Evolutionary conservation across 305 asterid genomes (phyloP), one percentile per base, ranked within the genome.

Genomic region (Andrographis paniculata): DNA sequence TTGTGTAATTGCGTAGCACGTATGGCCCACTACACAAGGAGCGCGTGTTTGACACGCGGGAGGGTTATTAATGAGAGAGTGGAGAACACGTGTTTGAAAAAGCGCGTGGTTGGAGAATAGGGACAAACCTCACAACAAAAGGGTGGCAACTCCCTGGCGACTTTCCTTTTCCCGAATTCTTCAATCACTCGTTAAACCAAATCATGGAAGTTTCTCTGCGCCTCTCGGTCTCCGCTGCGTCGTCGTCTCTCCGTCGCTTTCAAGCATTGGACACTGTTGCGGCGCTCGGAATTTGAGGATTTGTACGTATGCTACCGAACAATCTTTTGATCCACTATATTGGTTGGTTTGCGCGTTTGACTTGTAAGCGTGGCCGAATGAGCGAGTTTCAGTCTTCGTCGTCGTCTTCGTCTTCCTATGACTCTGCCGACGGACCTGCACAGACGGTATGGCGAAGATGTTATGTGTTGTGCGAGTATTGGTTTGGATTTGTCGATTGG

Each of bases 341-440:
- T 28, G 21, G 38, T 60, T 52, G 15, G 36, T 55, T 55, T 48
- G 44, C 43, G 56, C 23, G 22, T 41, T n/a, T 45, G 35, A 30
- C 59, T 56, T 14, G 51, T 68, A 50, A 61, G 54, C 56, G 54
- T 33, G 63, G 65, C 55, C 59, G 47, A 40, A 87, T 87, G 94
- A 73, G 66, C 54, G 79, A 77, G 63, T 71, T 75, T 20, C 76
- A 41, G 9, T 64, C 75, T 47, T 71, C 79, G 11, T 60, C 87
- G 1, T 57, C 89, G 4, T 71, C 81, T 13, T 61, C 77, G n/a
- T 81, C 94, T 37, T 86, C 76, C 56, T 75, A 82, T 52, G 92
- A 68, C 62, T 79, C 86, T 66, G 78, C 80, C 65, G 62, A 46
- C 55, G 76, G 70, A 30, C 73, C 72, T 18, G 65, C 80, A 6